Percentiles rank a stretch among this genome's conserved stretches.
These are phyloP conservation scores for Allomyces javanicus DNA, from an alignment of 192 early-diverging fungal genomes.

Conservation along the genomic window DNA sequence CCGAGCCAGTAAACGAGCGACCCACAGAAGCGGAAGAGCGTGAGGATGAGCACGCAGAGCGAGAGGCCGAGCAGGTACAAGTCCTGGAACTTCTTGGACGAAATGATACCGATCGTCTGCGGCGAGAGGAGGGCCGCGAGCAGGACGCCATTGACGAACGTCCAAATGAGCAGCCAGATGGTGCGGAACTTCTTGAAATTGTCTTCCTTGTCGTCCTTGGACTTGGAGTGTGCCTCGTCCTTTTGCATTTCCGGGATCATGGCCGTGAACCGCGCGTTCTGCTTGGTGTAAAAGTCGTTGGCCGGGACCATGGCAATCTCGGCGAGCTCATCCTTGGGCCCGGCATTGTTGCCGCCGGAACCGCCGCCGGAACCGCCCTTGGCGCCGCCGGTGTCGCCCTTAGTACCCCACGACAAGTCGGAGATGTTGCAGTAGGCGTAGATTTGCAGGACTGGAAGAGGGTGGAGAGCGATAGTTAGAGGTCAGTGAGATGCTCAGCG, in stretches of 20 bases:
- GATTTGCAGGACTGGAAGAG: conserved; percentile 14
- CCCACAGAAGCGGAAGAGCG: not conserved
- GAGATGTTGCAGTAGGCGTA: conserved; percentile 17
- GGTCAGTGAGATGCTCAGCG: too few species aligned
- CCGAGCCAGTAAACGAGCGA: not conserved
- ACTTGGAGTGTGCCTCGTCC: not conserved
- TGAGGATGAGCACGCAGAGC: not conserved
- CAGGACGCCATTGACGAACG: conserved; percentile 18
- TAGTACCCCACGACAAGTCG: conserved; percentile 37
- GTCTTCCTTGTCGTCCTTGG: conserved; percentile 10
- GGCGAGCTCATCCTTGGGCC: not conserved
- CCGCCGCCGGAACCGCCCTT: not conserved
- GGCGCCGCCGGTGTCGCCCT: conserved; percentile 16
- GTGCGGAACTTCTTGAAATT: conserved; percentile 31
- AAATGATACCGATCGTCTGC: not conserved
- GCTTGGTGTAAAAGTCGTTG: not conserved
- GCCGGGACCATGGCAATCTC: not conserved
- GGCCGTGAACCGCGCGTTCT: not conserved
- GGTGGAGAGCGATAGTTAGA: too few species aligned
- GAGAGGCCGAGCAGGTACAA: not conserved
- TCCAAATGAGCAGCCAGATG: conserved; percentile 22
- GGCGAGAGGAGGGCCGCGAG: conserved; percentile 2
- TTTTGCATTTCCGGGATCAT: not conserved
- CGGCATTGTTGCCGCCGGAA: too few species aligned
- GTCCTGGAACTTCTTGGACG: not conserved